These are phyloP conservation scores for Pythium insidiosum DNA, from an alignment of 352 stramenopile genomes.

Conservation along the genomic window DNA sequence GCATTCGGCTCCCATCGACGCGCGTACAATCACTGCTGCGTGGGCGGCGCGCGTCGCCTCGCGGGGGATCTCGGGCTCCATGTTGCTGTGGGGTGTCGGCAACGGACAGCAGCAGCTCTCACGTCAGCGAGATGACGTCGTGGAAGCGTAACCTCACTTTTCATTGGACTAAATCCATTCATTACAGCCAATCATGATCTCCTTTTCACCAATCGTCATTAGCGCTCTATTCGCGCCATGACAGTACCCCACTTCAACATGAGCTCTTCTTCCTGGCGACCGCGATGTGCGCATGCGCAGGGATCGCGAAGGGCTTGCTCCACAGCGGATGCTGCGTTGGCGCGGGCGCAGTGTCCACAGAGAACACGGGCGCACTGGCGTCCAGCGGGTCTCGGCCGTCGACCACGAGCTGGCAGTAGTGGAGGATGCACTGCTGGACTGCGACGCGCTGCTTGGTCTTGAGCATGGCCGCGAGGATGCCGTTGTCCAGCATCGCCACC, in stretches of 20 bases:
- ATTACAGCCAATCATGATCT: too few relatives aligned
- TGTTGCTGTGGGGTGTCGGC: too few relatives aligned
- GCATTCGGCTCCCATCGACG: too few relatives aligned
- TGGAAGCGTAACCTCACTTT: too few relatives aligned
- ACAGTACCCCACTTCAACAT: background rate
- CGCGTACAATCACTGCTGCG: conserved; percentile 17
- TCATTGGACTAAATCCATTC: too few relatives aligned
- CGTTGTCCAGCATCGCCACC: conserved; percentile 1
- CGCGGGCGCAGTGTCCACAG: background rate
- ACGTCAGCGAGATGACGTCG: too few relatives aligned
- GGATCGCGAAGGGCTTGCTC: background rate
- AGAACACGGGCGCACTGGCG: too few relatives aligned
- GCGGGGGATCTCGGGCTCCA: conserved; percentile 4
- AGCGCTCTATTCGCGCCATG: too few relatives aligned
- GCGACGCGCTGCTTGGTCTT: conserved; percentile 1
- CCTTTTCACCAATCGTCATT: too few relatives aligned
- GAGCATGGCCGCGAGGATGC: background rate
- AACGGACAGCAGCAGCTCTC: too few relatives aligned
- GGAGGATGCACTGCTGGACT: conserved; percentile 1
- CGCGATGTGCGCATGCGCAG: background rate
- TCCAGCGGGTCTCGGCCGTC: conserved; percentile 6
- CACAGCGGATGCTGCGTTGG: conserved; percentile 1
- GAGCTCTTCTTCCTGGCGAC: background rate
- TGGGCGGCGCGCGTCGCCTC: conserved; percentile 10
- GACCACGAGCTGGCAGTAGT: conserved; percentile 7